Base-by-base conservation (phyloP, 352 stramenopile species). In the Pythium rishiriense region DNA sequence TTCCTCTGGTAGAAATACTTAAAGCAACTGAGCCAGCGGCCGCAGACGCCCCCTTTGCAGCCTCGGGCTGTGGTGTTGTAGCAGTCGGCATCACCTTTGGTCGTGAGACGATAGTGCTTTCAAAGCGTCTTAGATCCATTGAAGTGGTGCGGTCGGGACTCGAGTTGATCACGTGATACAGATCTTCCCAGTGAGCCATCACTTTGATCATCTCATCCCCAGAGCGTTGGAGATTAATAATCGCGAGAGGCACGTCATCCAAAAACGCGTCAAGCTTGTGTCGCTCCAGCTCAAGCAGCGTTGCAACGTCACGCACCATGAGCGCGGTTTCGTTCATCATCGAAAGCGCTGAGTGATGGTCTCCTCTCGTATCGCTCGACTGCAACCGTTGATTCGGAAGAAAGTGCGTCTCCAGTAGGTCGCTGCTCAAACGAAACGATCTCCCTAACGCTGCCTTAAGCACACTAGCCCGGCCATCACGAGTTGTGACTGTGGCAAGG, bases 91-190 rank as follows among this genome's bases (percentile, higher is more conserved):
- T 15, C 22, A 19, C 24, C 21, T 25, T 48, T 45, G 43, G 24
- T 1, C n/a, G 22, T 12, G 51, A 56, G 11, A 1, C 31, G 15
- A 21, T 26, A 4, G 3, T 22, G 5, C 17, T 39, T 28, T 68
- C 52, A 19, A 54, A 62, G 26, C 61, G 52, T 9, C 52, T 48
- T 17, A 68, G 8, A 10, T 68, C 61, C 4, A 29, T 62, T 4
- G 61, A 68, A 2, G 52, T 75, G 4, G 68, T 74, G 22, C 59
- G 57, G 37, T 74, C 53, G 3, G 61, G 62, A 9, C 61, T 73
- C 0, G 69, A 67, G n/a, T 83, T 47, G 2, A 88, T 37, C 17
- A 83, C 72, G 19, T 81, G 69, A n/a, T 83, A 76, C 2, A 90
- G 49, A 11, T 64, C 71, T 57, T 88, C 75, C 81, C 81, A 90